These are phyloP conservation scores for Aschersonia sp. DNA, from an alignment of 2,329 filamentous ascomycete genomes.

Conservation along the genomic window DNA sequence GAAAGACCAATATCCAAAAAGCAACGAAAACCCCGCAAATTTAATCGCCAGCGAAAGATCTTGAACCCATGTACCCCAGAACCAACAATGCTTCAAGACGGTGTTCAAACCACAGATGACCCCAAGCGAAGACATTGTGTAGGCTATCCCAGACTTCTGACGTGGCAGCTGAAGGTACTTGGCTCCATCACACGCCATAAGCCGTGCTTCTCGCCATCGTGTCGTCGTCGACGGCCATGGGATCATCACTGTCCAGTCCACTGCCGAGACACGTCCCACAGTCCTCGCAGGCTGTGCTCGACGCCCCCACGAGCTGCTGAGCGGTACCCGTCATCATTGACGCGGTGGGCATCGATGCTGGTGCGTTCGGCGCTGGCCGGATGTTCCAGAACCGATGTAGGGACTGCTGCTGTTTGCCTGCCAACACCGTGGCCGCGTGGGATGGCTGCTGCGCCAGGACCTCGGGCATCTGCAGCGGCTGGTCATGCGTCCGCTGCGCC, in stretches of 20 bases:
- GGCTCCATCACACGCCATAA: too few relatives aligned
- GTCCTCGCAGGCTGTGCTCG: slow-evolving; percentile 26
- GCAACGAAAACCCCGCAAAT: too few relatives aligned
- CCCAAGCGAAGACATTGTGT: slow-evolving; percentile 23
- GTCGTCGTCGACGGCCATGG: too few relatives aligned
- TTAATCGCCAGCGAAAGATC: too few relatives aligned
- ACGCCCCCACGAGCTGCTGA: slow-evolving; percentile 1
- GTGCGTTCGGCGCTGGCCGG: slow-evolving; percentile 14
- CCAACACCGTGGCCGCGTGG: slow-evolving; percentile 5
- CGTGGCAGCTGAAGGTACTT: slow-evolving; percentile 37
- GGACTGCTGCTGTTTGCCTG: slow-evolving; percentile 26
- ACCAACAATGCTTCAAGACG: not conserved
- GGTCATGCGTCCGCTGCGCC: slow-evolving; percentile 20
- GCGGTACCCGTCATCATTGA: slow-evolving; percentile 1
- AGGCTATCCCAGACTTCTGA: slow-evolving; percentile 41
- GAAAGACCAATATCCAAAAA: too few relatives aligned
- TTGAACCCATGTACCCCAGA: not conserved
- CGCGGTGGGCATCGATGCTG: not conserved
- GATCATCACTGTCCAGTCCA: too few relatives aligned
- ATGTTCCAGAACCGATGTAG: slow-evolving; percentile 50
- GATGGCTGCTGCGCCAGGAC: slow-evolving; percentile 26
- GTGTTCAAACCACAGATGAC: not conserved
- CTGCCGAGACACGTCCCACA: slow-evolving; percentile 27
- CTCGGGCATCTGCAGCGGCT: not conserved
- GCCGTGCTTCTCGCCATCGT: too few relatives aligned